Percentiles rank a stretch among this genome's conserved stretches.
These are phyloP conservation scores for Saccharum hybrid DNA, from an alignment of 202 grass and related monocot genomes.

Conservation along the genomic window DNA sequence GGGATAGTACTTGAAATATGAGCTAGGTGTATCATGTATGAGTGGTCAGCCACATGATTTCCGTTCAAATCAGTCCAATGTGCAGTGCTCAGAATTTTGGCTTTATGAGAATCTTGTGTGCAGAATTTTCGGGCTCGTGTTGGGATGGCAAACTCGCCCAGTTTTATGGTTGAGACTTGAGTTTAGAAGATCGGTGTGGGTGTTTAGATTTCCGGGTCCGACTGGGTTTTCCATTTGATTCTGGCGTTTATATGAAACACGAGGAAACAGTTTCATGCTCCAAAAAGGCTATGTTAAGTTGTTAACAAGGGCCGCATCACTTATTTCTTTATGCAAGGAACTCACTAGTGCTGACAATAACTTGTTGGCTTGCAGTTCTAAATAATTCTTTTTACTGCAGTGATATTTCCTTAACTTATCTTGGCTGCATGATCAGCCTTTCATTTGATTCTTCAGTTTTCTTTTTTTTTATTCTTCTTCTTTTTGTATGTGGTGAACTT, in stretches of 20 bases:
- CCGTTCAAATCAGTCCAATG: neutral
- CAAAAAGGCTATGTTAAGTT: neutral
- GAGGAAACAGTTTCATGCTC: neutral
- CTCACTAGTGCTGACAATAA: neutral
- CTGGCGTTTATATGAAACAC: neutral
- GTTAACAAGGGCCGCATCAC: neutral
- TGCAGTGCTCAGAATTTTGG: neutral
- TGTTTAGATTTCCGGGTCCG: neutral
- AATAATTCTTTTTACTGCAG: neutral
- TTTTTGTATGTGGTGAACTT: neutral
- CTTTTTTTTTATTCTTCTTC: neutral
- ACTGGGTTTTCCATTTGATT: neutral
- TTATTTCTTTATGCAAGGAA: neutral
- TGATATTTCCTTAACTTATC: slow-evolving; percentile 32
- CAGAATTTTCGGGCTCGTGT: neutral
- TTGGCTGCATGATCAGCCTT: neutral
- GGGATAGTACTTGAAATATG: slow-evolving; percentile 19
- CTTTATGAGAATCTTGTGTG: neutral
- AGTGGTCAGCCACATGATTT: neutral
- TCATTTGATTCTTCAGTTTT: neutral
- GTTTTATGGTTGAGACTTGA: slow-evolving; percentile 19
- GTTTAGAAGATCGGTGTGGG: neutral
- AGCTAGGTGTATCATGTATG: slow-evolving; percentile 19
- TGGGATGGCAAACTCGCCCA: neutral
- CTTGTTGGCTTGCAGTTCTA: neutral